A percentile compares a stretch with the other conserved stretches of the same genome.
These are phyloP conservation scores for Kwoniella pini DNA, from an alignment of 768 basidiomycete species.

Conservation along the genomic window DNA sequence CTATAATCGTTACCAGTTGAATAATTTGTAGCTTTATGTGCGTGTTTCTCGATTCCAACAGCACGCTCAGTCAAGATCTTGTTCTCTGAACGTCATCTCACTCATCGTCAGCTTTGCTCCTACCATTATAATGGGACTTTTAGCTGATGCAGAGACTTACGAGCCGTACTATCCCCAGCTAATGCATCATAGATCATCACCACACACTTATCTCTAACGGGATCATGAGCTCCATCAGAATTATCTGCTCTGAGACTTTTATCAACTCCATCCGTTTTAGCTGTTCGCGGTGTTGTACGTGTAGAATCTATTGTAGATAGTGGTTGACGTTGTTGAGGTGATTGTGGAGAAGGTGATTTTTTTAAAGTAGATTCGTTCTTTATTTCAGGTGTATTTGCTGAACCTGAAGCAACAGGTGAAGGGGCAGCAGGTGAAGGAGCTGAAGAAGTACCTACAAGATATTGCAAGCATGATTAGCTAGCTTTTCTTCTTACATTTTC, in stretches of 20 bases:
- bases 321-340: constrained; percentile 21
- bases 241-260: constrained; percentile 28
- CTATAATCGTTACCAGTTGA: constrained; percentile 51
- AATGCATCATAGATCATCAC: constrained; percentile 91
- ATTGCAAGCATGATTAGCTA: too few relatives aligned
- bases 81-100: constrained; percentile 62
- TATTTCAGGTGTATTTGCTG: constrained; percentile 8
- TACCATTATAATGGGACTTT: too few relatives aligned
- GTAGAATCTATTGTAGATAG: constrained; percentile 41
- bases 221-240: constrained; percentile 63
- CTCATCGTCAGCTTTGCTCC: too few relatives aligned
- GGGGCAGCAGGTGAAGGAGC: constrained; percentile 24
- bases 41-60: constrained; percentile 69
- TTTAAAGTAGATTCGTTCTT: background rate
- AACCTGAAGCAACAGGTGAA: constrained; percentile 15
- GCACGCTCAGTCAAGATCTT: constrained; percentile 70
- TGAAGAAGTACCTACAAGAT: constrained; percentile 27
- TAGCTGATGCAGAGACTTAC: constrained; percentile 65
- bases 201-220: constrained; percentile 79
- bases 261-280: constrained; percentile 71
- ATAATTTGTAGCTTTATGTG: constrained; percentile 54
- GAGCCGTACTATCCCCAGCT: constrained; percentile 78
- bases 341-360: constrained; percentile 16
- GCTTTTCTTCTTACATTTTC: too few relatives aligned
- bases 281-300: constrained; percentile 58